Evolutionary conservation across 305 asterid genomes (phyloP), one percentile per base, ranked within the genome.

Genomic region (Solanum hybrid): DNA sequence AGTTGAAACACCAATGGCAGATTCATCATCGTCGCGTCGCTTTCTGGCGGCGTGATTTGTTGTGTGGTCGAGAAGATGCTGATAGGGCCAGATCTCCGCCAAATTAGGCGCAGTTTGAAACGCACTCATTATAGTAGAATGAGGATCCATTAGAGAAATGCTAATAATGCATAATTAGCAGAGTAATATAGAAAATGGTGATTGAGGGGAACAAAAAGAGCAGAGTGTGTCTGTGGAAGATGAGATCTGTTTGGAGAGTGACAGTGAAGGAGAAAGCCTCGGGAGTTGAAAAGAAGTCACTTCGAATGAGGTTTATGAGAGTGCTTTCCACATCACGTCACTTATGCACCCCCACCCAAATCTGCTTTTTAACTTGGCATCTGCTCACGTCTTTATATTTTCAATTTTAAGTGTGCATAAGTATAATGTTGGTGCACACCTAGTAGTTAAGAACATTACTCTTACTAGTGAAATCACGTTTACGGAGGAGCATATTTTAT

Each of bases 141-240:
- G 93, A 26, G 95, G 96, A 93, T 95, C 95, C 97, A 95, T 95
- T 40, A 26, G 8, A 71, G 34, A 28, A 69, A 69, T 24, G 31
- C 14, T 67, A 67, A 67, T 57, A 8, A 22, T 71, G 33, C 18
- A 42, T 79, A 20, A 34, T 31, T 75, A 31, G 71, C 11, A 2
- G 2, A 57, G 33, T 35, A 22, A 69, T 10, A 0, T 11, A 18
- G 89, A 8, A 31, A 78, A 61, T 4, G 31, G 14, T 67, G 28
- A 37, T 39, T 40, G 16, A 34, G 26, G 90, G 64, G 64, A 77
- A 88, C 78, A 88, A 26, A 34, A 81, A 51, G n/a, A 39, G 77
- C 28, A 16, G 61, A 42, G 40, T 10, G 89, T 24, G 24, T 57
- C 69, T 87, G 82, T 8, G 61, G 7, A 7, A 26, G 77, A 71